These are phyloP conservation scores for Aphanomyces astaci DNA, from an alignment of 352 stramenopile species.

Conservation along the genomic window DNA sequence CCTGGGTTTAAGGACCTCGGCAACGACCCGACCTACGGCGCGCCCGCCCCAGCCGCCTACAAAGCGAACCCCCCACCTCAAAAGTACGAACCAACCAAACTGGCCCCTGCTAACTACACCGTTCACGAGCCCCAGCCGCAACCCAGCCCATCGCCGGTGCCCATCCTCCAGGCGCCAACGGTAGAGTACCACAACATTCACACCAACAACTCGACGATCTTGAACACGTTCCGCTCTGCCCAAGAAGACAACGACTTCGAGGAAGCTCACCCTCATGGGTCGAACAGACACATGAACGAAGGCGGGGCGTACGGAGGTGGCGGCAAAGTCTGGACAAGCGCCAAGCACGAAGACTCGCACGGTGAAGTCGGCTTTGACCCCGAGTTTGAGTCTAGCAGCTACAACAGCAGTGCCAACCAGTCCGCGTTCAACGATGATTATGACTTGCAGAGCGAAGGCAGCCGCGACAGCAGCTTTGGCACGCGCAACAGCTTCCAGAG, in stretches of 20 bases:
- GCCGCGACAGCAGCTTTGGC: conserved; percentile 17
- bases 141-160: background rate
- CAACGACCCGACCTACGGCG: background rate
- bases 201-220: background rate
- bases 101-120: background rate
- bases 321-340: conserved; percentile 13
- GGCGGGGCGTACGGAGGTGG: background rate
- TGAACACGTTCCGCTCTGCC: conserved; percentile 9
- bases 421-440: conserved; percentile 7
- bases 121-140: background rate
- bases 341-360: conserved; percentile 6
- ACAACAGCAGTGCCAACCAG: conserved; percentile 19
- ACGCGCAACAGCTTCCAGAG: conserved; percentile 21
- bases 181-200: conserved; percentile 6
- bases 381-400: conserved; percentile 18
- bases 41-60: background rate
- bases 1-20: background rate
- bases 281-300: background rate
- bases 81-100: background rate
- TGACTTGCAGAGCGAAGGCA: conserved; percentile 11
- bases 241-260: conserved; percentile 7
- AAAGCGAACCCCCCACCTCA: background rate
- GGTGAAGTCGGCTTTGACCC: conserved; percentile 7
- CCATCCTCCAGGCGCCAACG: background rate
- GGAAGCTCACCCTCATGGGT: too few species aligned